A percentile compares a stretch with the other conserved stretches of the same genome.
Evolutionary conservation across 768 basidiomycete genomes (phyloP).

Genomic region (Roridomyces roridus): DNA sequence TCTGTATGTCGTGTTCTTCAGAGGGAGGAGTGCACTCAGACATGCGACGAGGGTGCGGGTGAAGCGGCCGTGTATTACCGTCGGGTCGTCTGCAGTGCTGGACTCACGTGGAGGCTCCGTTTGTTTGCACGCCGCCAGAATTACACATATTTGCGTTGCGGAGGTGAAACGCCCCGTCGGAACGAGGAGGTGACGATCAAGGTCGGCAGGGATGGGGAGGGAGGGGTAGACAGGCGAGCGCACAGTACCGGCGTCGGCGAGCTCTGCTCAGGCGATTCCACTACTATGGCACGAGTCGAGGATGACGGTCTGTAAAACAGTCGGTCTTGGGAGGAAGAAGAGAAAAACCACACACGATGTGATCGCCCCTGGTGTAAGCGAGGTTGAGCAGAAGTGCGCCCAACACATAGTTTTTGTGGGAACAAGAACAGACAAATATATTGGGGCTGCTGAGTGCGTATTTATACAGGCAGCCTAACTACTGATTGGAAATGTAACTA

Average conservation of each 20-base stretch:
- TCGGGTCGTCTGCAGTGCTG: neutral
- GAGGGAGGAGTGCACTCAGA: too few species aligned
- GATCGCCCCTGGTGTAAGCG: neutral
- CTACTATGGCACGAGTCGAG: conserved; percentile 4
- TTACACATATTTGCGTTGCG: neutral
- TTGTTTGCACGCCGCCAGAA: neutral
- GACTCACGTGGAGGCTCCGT: neutral
- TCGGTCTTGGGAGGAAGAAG: neutral
- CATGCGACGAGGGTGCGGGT: too few species aligned
- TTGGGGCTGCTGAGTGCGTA: too few species aligned
- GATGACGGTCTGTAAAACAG: neutral
- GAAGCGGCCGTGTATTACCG: too few species aligned
- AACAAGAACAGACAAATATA: too few species aligned
- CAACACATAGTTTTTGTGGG: too few species aligned
- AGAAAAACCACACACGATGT: neutral
- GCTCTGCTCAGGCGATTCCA: neutral
- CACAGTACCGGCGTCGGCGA: neutral
- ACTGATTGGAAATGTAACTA: too few species aligned
- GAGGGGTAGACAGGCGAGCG: neutral
- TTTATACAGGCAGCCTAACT: too few species aligned
- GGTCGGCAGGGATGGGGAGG: neutral
- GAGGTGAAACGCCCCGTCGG: neutral
- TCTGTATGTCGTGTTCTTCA: too few species aligned
- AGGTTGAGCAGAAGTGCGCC: neutral
- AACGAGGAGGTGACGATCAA: neutral